Evolutionary conservation across 352 stramenopile species (phyloP).

Genomic region (Phytophthora idaei): DNA sequence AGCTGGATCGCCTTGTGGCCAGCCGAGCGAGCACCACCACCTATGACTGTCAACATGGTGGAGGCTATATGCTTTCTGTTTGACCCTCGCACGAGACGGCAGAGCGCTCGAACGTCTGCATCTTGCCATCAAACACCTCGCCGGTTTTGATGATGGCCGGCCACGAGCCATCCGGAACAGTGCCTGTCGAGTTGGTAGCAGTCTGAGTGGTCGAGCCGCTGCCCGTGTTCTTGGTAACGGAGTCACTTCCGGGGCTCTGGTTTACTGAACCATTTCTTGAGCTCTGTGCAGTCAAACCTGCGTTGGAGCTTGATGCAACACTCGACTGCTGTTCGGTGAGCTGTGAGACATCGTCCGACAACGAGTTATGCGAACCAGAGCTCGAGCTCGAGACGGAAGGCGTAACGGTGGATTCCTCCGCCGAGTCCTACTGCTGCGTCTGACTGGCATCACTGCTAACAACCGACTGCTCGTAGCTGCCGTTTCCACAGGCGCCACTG

Average conservation of each 20-base stretch:
- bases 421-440: constrained; percentile 16
- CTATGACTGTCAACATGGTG: too few species aligned
- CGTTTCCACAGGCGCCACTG: constrained; percentile 23
- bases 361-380: constrained; percentile 9
- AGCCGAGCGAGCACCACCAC: constrained; percentile 3
- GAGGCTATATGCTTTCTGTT: too few species aligned
- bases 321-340: constrained; percentile 21
- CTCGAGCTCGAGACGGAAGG: constrained; percentile 14
- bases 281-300: too few species aligned
- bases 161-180: constrained; percentile 14
- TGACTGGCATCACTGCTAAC: constrained; percentile 20
- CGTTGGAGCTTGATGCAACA: constrained; percentile 9
- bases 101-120: constrained; percentile 67
- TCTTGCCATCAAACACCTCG: constrained; percentile 33
- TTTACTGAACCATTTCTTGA: too few species aligned
- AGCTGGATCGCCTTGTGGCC: constrained; percentile 39
- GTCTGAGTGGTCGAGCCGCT: constrained; percentile 6
- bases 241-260: background rate
- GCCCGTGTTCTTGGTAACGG: background rate
- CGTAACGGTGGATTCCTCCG: constrained; percentile 2
- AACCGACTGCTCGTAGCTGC: constrained; percentile 19
- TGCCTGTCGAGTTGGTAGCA: background rate
- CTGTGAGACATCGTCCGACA: constrained; percentile 18
- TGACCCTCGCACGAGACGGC: constrained; percentile 32
- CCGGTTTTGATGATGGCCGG: constrained; percentile 37